Base-by-base conservation (phyloP, 2,329 filamentous ascomycete species). In the Calonectria crousiana region DNA sequence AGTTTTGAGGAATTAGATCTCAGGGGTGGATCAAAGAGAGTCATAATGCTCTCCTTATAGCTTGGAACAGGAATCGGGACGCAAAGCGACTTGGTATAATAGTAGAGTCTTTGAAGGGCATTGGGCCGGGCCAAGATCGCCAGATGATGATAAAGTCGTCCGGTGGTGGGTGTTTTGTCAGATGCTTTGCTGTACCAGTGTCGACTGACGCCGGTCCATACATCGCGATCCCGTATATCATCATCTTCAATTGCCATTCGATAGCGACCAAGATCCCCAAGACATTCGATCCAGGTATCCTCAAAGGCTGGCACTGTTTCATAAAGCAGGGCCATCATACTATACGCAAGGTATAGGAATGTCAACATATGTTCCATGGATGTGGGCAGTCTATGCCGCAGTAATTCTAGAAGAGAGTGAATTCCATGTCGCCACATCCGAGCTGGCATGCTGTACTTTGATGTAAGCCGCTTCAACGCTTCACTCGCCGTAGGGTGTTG, bases 391-490 rank as follows among this genome's bases (percentile, higher is more conserved):
- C 92, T 90, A 76, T 94, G 92, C 0, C 94, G 88, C 0, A 97
- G 84, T 0, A 97, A 82, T 77, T 97, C 95, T 0, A 97, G 87
- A 73, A 96, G 96, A 0, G 91, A 92, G 81, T 97, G 95, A 6
- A 98, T 98, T 0, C 94, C 95, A 80, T 97, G 94, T 0, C 95
- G 90, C 96, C 96, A 98, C 94, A 98, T 96, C 0, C 95, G 88
- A 0, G 94, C 95, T 0, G 96, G 95, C 95, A 98, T 98, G 0
- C 92, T 92, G 78, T 98, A 98, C 75, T 96, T 96, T 0, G 89
- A 89, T 0, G 95, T 93, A 0, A 98, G 84, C 0, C 90, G 87
- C 4, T 90, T 89, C 1, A 98, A 83, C 6, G 58, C 16, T 4
- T 28, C 16, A 26, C 90, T 94, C 0, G 95, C 95, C 3, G 38